Evolutionary conservation across 768 basidiomycete genomes (phyloP).

Genomic region (Xerocomus potaroensis): DNA sequence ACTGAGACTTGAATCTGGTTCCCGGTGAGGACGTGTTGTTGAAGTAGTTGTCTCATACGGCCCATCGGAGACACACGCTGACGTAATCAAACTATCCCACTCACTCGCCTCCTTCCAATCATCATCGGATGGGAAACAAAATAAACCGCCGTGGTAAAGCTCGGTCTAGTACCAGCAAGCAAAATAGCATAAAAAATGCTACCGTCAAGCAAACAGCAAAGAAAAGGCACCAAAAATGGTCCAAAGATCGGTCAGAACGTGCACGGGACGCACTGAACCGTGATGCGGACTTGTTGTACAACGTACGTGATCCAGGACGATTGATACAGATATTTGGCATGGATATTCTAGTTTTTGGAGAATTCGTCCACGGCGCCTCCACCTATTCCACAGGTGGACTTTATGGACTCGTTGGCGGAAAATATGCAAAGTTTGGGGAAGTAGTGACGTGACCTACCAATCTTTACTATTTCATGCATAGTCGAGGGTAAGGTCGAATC

Average conservation of each 20-base stretch:
- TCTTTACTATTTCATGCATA: too few relatives aligned
- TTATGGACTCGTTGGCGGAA: slow-evolving; percentile 12
- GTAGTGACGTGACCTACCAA: slow-evolving; percentile 7
- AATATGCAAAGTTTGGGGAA: slow-evolving; percentile 20
- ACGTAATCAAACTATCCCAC: slow-evolving; percentile 5
- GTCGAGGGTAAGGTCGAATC: too few relatives aligned
- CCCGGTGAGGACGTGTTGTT: too few relatives aligned
- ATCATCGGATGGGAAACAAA: slow-evolving; percentile 7
- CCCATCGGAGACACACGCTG: too few relatives aligned
- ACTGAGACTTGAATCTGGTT: too few relatives aligned
- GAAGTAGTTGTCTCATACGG: too few relatives aligned
- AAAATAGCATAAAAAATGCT: slow-evolving; percentile 1
- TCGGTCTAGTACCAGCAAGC: slow-evolving; percentile 5
- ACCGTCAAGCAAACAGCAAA: slow-evolving; percentile 16
- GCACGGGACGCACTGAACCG: slow-evolving; percentile 25
- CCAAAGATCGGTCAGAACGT: slow-evolving; percentile 24
- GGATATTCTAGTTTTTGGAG: slow-evolving; percentile 8
- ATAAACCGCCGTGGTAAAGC: slow-evolving; percentile 3
- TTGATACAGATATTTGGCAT: background rate
- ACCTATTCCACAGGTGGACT: slow-evolving; percentile 1
- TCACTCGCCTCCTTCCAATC: too few relatives aligned
- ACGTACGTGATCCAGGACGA: slow-evolving; percentile 11
- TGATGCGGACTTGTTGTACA: slow-evolving; percentile 23
- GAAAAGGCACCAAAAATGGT: slow-evolving; percentile 18
- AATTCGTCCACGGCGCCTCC: background rate